Evolutionary conservation across 2,329 filamentous ascomycete genomes (phyloP), one percentile per base, ranked within the genome.

Genomic region (Penicillium sp.): DNA sequence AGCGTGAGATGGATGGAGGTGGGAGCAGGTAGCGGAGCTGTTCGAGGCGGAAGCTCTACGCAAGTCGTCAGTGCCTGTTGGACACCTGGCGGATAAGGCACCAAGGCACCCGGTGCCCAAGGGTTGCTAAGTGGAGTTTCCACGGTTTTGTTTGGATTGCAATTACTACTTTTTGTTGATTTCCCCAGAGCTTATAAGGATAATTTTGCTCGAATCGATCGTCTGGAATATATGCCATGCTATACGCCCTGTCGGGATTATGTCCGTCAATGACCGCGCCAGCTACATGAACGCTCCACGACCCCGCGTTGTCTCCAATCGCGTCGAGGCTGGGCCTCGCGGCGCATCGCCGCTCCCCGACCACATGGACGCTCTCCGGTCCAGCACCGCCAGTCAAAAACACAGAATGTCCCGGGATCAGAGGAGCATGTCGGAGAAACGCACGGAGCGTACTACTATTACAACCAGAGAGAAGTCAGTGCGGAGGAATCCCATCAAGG

Each of bases 381-480:
- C 61, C 37, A 72, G 68, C 53, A 66, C 67, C 2, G 68, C 70
- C 3, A 68, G 67, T 47, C 72, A 69, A 37, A 73, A 72, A 50
- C 60, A 62, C 52, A 69, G 67, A 57, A 57, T 67, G 53, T 70
- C 68, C 52, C 69, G 72, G 62, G 76, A 73, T 24, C 66, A 67
- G 31, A 75, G 69, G 31, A 68, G 63, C 27, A 67, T 68, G 39
- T 69, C 67, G 31, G 78, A 80, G 56, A 74, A 75, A 56, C 72
- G 75, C 46, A 68, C 72, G 2, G 76, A 77, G 53, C 74, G 75
- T 55, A 69, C 69, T 22, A 67, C 84, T 53, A 80, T 87, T 58
- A 85, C 85, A 46, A 86, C 85, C 22, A 78, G 84, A 56, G 88
- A 91, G 68, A 85, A 84, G 53, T 70, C 87, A 35, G 79, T 82